These are phyloP conservation scores for Microcera coccophila DNA, from an alignment of 2,329 filamentous ascomycete species.

Conservation along the genomic window DNA sequence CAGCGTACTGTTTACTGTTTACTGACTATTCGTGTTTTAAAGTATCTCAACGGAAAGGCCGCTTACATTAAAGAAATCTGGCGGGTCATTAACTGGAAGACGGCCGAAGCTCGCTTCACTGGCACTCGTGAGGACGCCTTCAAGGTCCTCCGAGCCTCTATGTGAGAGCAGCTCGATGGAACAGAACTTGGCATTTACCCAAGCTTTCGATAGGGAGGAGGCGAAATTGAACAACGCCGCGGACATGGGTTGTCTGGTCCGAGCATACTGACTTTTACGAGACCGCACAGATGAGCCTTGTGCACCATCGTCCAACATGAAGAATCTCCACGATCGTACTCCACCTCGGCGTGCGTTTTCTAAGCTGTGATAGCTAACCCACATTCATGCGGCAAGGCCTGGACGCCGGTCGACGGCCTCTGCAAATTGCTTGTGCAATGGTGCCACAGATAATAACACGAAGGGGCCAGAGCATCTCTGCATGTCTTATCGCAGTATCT, in stretches of 20 bases:
- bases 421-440: too few relatives aligned
- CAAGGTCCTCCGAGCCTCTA: slow-evolving; percentile 40
- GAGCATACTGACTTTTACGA: too few relatives aligned
- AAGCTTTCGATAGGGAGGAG: background rate
- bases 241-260: too few relatives aligned
- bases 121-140: slow-evolving; percentile 46
- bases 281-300: too few relatives aligned
- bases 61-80: slow-evolving; percentile 73
- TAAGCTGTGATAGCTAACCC: too few relatives aligned
- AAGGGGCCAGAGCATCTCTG: too few relatives aligned
- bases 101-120: slow-evolving; percentile 58
- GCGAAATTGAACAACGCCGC: background rate
- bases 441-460: too few relatives aligned
- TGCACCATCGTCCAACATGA: background rate
- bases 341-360: too few relatives aligned
- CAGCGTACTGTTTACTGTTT: background rate
- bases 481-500: background rate
- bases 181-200: too few relatives aligned
- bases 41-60: slow-evolving; percentile 74
- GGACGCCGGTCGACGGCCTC: too few relatives aligned
- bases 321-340: too few relatives aligned
- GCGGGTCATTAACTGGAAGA: slow-evolving; percentile 76
- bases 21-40: slow-evolving; percentile 29
- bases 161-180: slow-evolving; percentile 30
- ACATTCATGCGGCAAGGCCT: too few relatives aligned